Evolutionary conservation across 306 rosid species (phyloP).

Genomic region (Ochetophila trinervis): DNA sequence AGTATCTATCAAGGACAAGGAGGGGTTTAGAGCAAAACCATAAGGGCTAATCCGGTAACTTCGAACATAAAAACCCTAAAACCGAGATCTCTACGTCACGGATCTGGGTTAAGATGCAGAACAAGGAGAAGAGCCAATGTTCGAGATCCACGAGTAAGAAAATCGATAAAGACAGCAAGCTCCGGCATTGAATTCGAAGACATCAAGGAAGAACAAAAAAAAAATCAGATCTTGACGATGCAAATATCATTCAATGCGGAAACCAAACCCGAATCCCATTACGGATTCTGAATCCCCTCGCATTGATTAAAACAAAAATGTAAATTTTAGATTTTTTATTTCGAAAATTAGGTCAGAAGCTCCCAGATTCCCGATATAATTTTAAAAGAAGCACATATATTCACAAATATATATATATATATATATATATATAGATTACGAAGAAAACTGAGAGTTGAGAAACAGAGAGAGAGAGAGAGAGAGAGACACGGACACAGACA

Average conservation of each 20-base stretch:
- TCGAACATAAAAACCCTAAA: slow-evolving; percentile 33
- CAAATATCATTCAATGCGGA: slow-evolving; percentile 5
- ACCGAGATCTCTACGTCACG: slow-evolving; percentile 51
- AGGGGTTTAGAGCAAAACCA: slow-evolving; percentile 46
- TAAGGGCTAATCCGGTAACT: slow-evolving; percentile 11
- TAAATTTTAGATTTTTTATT: not conserved
- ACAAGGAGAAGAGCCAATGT: slow-evolving; percentile 20
- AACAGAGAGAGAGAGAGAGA: not conserved
- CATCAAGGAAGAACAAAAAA: slow-evolving; percentile 27
- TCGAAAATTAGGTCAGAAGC: not conserved
- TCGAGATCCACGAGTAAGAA: slow-evolving; percentile 25
- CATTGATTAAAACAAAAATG: not conserved
- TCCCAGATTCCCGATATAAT: not conserved
- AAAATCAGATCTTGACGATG: slow-evolving; percentile 38
- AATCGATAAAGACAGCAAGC: slow-evolving; percentile 24
- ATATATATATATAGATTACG: not conserved
- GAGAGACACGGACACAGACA: no score
- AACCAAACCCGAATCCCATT: not conserved
- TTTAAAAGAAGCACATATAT: not conserved
- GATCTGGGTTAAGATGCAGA: slow-evolving; percentile 11
- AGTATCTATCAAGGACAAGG: slow-evolving; percentile 22
- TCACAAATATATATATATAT: not conserved
- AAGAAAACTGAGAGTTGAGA: not conserved
- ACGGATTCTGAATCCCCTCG: slow-evolving; percentile 1
- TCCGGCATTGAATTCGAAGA: slow-evolving; percentile 30